Conservation (phyloP, 805 yeast genomes). For the Saccharomycopsis babjevae region DNA sequence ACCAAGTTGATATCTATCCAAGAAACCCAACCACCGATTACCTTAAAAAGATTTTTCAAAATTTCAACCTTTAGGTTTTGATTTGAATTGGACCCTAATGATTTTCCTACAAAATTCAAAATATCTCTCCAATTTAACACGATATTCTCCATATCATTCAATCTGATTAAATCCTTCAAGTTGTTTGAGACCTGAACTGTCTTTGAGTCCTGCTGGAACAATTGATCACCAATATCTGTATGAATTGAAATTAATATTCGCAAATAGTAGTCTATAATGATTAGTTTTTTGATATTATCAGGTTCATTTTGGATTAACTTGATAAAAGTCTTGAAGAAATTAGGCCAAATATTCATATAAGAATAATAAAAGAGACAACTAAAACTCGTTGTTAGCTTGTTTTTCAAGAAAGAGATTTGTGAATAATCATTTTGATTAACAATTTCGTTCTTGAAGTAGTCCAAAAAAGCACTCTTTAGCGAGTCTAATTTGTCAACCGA, state of each 20-base stretch:
- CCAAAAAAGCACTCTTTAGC: constrained; percentile 21
- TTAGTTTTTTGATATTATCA: constrained; percentile 23
- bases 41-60: constrained; percentile 46
- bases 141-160: constrained; percentile 58
- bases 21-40: constrained; percentile 77
- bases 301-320: constrained; percentile 26
- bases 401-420: constrained; percentile 35
- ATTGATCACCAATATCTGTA: constrained; percentile 87
- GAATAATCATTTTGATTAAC: constrained; percentile 15
- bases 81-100: constrained; percentile 34
- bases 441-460: constrained; percentile 13
- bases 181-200: constrained; percentile 53
- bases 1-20: constrained; percentile 86
- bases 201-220: constrained; percentile 55
- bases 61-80: constrained; percentile 32
- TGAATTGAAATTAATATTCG: constrained; percentile 70
- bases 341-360: constrained; percentile 40
- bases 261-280: constrained; percentile 56
- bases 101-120: constrained; percentile 58
- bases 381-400: constrained; percentile 47
- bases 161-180: constrained; percentile 76
- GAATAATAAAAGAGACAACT: constrained; percentile 40
- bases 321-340: constrained; percentile 41
- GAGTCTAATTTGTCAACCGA: constrained; percentile 16
- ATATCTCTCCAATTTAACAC: constrained; percentile 60